Conservation (phyloP, 2,329 filamentous ascomycete species). For the Clathrospora elynae region DNA sequence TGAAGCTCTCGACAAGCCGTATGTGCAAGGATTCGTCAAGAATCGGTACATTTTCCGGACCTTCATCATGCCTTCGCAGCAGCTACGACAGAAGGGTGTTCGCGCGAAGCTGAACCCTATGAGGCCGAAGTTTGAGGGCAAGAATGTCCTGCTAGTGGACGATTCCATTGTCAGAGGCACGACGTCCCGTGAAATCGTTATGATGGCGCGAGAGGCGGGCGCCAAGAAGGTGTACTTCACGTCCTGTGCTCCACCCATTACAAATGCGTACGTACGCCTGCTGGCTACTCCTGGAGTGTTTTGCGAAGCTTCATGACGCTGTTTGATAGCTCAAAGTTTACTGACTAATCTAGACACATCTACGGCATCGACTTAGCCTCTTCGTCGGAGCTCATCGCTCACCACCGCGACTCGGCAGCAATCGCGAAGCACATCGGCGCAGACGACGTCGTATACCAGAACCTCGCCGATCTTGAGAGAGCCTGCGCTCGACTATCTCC, state of each 20-base stretch:
- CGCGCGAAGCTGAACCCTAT: conserved; percentile 89
- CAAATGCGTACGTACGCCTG: conserved; percentile 87
- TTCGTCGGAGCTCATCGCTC: conserved; percentile 71
- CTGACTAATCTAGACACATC: conserved; percentile 6
- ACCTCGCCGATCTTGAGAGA: conserved; percentile 76
- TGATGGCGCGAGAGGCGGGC: conserved; percentile 82
- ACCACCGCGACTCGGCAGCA: conserved; percentile 64
- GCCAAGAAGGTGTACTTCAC: conserved; percentile 83
- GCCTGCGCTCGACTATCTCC: conserved; percentile 76
- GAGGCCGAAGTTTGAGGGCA: conserved; percentile 78
- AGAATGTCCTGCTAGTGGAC: conserved; percentile 82
- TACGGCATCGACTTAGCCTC: conserved; percentile 72
- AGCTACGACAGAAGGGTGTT: conserved; percentile 80
- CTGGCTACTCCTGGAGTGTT: too few species aligned
- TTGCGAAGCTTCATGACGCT: not conserved
- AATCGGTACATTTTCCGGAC: conserved; percentile 88
- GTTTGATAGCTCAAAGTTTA: not conserved
- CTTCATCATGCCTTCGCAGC: conserved; percentile 85
- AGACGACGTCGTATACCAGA: conserved; percentile 77
- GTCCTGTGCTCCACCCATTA: conserved; percentile 81
- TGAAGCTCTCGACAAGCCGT: conserved; percentile 75
- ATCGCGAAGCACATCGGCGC: conserved; percentile 73
- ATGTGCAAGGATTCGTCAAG: conserved; percentile 83
- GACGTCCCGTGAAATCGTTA: conserved; percentile 77
- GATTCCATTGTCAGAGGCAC: conserved; percentile 90